Percentiles rank a stretch among this genome's conserved stretches.
phyloP scores from a whole-genome alignment of 129 eudicot species.

The Escallonia herrerae region DNA sequence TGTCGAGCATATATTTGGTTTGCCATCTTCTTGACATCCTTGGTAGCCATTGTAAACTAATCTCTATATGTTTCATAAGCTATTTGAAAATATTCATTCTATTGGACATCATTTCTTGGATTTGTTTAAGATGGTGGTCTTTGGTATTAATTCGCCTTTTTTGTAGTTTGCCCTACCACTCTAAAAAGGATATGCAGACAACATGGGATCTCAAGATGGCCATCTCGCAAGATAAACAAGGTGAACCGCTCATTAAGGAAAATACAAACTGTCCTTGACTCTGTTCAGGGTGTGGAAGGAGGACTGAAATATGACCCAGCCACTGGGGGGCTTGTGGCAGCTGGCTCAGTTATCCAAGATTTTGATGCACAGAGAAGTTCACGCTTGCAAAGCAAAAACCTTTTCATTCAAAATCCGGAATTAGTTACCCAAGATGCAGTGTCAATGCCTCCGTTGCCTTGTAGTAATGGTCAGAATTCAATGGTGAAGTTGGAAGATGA shows the following conservation, averaged over 20 bases:
- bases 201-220: conserved; percentile 97
- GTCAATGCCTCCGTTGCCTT: conserved; percentile 25
- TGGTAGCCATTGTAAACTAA: too few relatives aligned
- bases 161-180: conserved; percentile 94
- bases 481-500: conserved; percentile 48
- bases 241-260: conserved; percentile 86
- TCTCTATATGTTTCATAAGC: too few relatives aligned
- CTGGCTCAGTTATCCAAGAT: conserved; percentile 46
- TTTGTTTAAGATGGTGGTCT: not conserved
- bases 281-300: conserved; percentile 91
- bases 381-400: conserved; percentile 21
- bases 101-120: not conserved
- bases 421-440: conserved; percentile 18
- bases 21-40: too few relatives aligned
- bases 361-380: conserved; percentile 26
- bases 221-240: conserved; percentile 90
- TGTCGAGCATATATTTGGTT: too few relatives aligned
- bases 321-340: conserved; percentile 60
- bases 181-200: conserved; percentile 88
- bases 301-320: conserved; percentile 76
- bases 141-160: conserved; percentile 1
- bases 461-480: conserved; percentile 16
- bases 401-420: conserved; percentile 11
- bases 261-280: conserved; percentile 79
- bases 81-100: not conserved